Evolutionary conservation across 257 asterid species (phyloP).

Genomic region (Nicotiana knightiana): DNA sequence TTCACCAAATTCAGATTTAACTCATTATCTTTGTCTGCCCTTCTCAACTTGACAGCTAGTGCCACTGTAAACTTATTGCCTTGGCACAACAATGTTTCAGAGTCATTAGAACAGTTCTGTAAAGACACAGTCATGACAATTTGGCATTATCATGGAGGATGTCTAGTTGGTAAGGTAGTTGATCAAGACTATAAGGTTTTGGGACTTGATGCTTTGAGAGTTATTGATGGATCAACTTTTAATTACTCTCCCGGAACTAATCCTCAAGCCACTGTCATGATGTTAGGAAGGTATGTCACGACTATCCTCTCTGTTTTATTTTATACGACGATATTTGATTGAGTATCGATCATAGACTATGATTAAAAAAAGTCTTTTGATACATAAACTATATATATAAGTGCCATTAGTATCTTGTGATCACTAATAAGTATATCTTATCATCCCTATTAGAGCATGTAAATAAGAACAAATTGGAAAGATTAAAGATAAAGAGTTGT

Average conservation of each 20-base stretch:
- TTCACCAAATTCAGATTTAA: constrained; percentile 45
- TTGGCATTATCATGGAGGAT: constrained; percentile 95
- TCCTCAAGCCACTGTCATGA: constrained; percentile 94
- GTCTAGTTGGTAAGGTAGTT: constrained; percentile 62
- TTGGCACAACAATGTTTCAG: constrained; percentile 44
- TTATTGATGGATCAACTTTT: constrained; percentile 84
- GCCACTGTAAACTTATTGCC: constrained; percentile 64
- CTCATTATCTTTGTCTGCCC: constrained; percentile 28
- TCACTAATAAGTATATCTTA: too few species aligned
- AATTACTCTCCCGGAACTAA: constrained; percentile 68
- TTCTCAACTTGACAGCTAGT: constrained; percentile 67
- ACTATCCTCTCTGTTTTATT: too few species aligned
- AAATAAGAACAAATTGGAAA: too few species aligned
- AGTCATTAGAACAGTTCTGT: constrained; percentile 72
- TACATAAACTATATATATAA: too few species aligned
- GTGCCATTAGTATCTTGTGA: too few species aligned
- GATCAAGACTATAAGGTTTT: constrained; percentile 47
- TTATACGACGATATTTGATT: too few species aligned
- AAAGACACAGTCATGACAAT: constrained; percentile 86
- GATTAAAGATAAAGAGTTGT: too few species aligned
- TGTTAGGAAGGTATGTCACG: constrained; percentile 62
- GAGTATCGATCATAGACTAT: too few species aligned
- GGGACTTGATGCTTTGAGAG: constrained; percentile 58
- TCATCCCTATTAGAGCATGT: too few species aligned
- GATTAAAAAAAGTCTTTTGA: too few species aligned